phyloP scores from a whole-genome alignment of 2,329 filamentous ascomycete species.

The Apiospora hydei region DNA sequence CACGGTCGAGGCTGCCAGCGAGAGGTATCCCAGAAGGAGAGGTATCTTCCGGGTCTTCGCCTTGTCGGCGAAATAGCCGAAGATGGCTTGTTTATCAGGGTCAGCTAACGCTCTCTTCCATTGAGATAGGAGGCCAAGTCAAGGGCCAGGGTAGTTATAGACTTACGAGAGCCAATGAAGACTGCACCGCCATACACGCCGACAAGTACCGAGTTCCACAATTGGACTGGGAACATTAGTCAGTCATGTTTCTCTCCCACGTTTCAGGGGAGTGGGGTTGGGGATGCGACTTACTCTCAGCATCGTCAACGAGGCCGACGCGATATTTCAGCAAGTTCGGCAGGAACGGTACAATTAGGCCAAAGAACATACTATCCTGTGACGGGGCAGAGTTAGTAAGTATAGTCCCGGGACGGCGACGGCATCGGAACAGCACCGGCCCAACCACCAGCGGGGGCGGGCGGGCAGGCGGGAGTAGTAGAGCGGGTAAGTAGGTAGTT shows the following conservation, averaged over 20 bases:
- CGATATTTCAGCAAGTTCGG: conserved; percentile 2
- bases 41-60: conserved; percentile 25
- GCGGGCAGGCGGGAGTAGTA: neutral
- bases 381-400: neutral
- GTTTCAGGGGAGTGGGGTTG: neutral
- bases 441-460: too few species aligned
- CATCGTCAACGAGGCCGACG: neutral
- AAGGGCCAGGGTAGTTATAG: neutral
- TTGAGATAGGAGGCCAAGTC: neutral
- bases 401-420: neutral
- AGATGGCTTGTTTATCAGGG: conserved; percentile 23
- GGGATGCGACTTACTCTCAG: neutral
- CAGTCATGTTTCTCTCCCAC: neutral
- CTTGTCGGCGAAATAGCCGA: conserved; percentile 38
- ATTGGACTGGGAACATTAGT: conserved; percentile 2
- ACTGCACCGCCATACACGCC: conserved; percentile 11
- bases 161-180: conserved; percentile 20
- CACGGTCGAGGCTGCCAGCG: conserved; percentile 28
- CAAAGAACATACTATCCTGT: conserved; percentile 24
- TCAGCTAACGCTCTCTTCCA: neutral
- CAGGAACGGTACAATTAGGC: conserved; percentile 20
- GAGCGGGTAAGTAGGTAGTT: neutral
- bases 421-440: too few species aligned
- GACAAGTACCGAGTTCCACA: conserved; percentile 22
- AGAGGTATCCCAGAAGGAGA: conserved; percentile 27